Evolutionary conservation across 371 early-diverging fungal species (phyloP).

Genomic region (Apophysomyces elegans): DNA sequence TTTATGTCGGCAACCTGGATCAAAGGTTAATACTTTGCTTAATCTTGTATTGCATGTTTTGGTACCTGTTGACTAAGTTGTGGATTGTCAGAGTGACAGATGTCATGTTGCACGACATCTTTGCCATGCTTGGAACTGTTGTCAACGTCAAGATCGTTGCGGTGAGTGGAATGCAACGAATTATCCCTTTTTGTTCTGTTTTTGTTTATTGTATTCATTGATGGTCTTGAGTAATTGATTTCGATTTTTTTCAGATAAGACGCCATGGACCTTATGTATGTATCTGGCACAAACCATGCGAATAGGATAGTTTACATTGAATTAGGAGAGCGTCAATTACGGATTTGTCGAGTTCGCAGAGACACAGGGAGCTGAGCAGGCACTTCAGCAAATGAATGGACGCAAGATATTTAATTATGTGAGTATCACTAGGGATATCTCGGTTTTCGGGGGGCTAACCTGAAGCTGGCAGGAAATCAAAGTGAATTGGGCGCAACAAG

Average conservation of each 20-base stretch:
- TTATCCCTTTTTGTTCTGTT: neutral
- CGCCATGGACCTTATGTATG: constrained; percentile 34
- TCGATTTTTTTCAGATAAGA: constrained; percentile 32
- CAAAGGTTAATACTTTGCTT: constrained; percentile 50
- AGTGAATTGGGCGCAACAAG: constrained; percentile 84
- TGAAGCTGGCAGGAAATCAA: constrained; percentile 67
- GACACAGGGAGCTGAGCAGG: constrained; percentile 66
- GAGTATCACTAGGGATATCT: constrained; percentile 3
- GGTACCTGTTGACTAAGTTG: neutral
- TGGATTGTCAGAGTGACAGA: constrained; percentile 66
- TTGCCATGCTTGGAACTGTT: constrained; percentile 72
- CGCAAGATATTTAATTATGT: constrained; percentile 57
- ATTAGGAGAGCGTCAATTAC: constrained; percentile 67
- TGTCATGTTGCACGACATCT: constrained; percentile 74
- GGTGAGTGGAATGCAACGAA: constrained; percentile 59
- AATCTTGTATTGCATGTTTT: neutral
- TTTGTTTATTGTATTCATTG: neutral
- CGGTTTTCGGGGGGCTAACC: neutral
- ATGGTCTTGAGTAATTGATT: constrained; percentile 3
- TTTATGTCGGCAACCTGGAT: constrained; percentile 91
- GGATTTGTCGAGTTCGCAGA: constrained; percentile 83
- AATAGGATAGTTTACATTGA: neutral
- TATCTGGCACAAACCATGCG: neutral
- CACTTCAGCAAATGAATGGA: constrained; percentile 72
- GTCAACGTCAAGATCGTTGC: constrained; percentile 79